Evolutionary conservation across 371 early-diverging fungal species (phyloP), one percentile per base, ranked within the genome.

Genomic region (Actinomortierella wolfii): DNA sequence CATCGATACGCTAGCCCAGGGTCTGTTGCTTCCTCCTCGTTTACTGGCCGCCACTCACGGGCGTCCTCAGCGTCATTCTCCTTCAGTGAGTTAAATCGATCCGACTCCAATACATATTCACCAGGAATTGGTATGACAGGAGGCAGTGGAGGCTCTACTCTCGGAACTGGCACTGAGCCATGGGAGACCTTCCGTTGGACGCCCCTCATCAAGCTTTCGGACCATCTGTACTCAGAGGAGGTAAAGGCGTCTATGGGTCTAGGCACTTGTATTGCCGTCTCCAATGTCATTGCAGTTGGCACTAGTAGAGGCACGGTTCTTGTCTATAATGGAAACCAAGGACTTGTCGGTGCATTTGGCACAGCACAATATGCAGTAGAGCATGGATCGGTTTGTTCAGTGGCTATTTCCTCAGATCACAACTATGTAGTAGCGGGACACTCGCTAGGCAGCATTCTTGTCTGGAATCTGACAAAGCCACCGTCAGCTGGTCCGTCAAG

Each of bases 141-240:
- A 34, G 34, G 34, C 11, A 34, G 34, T 11, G 7, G 34, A 6
- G 34, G 34, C 4, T 34, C 34, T 11, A 11, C 34, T 11, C 7
- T 4, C 4, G 34, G 34, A 43, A 56, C 64, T 18, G 74, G 74
- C 56, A 67, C 64, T 8, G 83, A 84, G 52, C 81, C 86, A 18
- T 83, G 84, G 82, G 90, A 92, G 59, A 84, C 90, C 21, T 88
- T 93, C 50, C 77, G 83, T 62, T 93, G 92, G 93, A 88, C 88
- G 2, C 83, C 86, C 1, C 68, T 93, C 21, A 61, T 78, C 3
- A 85, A 83, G 57, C 78, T 93, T 18, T 88, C 91, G 7, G 83
- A 88, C 39, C 85, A 88, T 21, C 65, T 92, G 5, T 85, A 85
- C 52, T 85, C 89, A 1, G 82, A 85, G 20, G 81, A 79, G 3